Conservation (phyloP, 2,329 filamentous ascomycete genomes). For the Pyricularia sp. region DNA sequence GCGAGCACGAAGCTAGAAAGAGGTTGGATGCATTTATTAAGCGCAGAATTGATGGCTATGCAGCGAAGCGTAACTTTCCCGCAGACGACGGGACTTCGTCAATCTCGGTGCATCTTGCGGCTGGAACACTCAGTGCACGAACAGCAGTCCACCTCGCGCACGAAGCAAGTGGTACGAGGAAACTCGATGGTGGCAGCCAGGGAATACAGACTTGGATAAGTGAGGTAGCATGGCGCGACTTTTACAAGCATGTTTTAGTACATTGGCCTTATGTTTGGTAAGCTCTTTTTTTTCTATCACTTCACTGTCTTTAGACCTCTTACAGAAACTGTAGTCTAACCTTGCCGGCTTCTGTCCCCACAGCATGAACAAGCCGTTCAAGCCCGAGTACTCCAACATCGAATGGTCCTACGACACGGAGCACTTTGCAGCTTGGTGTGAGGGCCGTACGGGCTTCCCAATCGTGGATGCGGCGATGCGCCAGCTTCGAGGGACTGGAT, state of each 20-base stretch:
- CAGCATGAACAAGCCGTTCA: conserved; percentile 51
- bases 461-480: conserved; percentile 82
- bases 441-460: conserved; percentile 65
- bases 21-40: conserved; percentile 56
- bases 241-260: conserved; percentile 75
- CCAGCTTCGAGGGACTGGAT: conserved; percentile 53
- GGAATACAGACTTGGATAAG: conserved; percentile 66
- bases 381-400: conserved; percentile 73
- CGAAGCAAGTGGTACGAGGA: conserved; percentile 47
- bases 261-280: conserved; percentile 76
- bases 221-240: conserved; percentile 77
- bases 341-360: neutral
- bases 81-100: conserved; percentile 49
- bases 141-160: conserved; percentile 50
- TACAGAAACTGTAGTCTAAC: neutral
- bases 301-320: no score
- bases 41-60: conserved; percentile 49
- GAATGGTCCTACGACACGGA: conserved; percentile 64
- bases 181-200: conserved; percentile 51
- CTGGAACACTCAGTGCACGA: conserved; percentile 51
- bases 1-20: conserved; percentile 44
- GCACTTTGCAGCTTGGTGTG: conserved; percentile 60
- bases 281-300: conserved; percentile 23
- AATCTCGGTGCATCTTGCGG: conserved; percentile 57
- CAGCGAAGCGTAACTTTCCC: conserved; percentile 52